A percentile compares a stretch with the other conserved stretches of the same genome.
These are phyloP conservation scores for Monilinia polystroma DNA, from an alignment of 2,329 filamentous ascomycete genomes.

Conservation along the genomic window DNA sequence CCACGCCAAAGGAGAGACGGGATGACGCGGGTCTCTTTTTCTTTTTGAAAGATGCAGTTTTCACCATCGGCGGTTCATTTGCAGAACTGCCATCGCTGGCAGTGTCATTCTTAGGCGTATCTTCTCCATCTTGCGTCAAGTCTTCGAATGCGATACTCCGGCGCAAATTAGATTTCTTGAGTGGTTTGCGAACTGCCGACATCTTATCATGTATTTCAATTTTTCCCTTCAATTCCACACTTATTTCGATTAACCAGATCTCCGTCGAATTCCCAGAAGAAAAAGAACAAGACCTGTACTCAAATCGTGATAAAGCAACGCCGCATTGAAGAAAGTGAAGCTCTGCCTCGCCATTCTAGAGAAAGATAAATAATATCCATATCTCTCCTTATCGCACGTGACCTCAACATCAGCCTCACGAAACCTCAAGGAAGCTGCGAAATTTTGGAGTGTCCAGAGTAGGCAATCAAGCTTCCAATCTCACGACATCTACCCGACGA, in stretches of 20 bases:
- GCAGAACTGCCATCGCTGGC: constrained; percentile 20
- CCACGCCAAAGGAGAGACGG: constrained; percentile 73
- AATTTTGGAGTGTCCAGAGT: constrained; percentile 21
- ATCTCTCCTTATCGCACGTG: constrained; percentile 35
- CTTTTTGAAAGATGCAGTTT: constrained; percentile 61
- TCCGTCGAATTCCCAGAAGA: too few species aligned
- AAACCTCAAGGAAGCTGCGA: constrained; percentile 23
- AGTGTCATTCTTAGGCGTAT: constrained; percentile 22
- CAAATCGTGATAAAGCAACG: background rate
- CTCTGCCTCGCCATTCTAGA: constrained; percentile 3
- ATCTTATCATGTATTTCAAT: background rate
- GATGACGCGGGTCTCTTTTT: constrained; percentile 61
- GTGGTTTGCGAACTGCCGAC: constrained; percentile 48
- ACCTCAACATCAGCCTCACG: constrained; percentile 27
- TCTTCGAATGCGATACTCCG: constrained; percentile 52
- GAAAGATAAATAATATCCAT: constrained; percentile 9
- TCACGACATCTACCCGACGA: constrained; percentile 24
- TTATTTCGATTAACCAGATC: background rate
- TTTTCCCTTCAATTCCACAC: background rate
- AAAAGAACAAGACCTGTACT: background rate
- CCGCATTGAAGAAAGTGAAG: background rate
- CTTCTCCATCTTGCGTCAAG: constrained; percentile 35
- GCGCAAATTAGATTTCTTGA: constrained; percentile 58
- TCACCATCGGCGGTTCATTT: constrained; percentile 47
- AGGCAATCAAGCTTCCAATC: constrained; percentile 20